A percentile compares a stretch with the other conserved stretches of the same genome.
Evolutionary conservation across 1,139 yeast genomes (phyloP).

Genomic region (Geotrichum candidum): DNA sequence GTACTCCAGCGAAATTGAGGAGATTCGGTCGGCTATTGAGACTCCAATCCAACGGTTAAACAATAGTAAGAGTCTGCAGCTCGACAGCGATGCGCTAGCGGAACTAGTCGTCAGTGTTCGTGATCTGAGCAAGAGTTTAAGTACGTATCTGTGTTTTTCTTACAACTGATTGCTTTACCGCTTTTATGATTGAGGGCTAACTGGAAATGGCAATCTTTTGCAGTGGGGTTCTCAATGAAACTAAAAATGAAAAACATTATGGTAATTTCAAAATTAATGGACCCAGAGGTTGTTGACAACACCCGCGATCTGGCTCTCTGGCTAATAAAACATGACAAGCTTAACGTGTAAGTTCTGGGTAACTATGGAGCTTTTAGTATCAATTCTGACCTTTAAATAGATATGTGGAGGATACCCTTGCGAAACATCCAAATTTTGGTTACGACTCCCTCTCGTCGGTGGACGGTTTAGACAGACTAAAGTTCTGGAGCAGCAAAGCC

Average conservation of each 20-base stretch:
- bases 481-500: conserved; percentile 53
- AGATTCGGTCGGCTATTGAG: not conserved
- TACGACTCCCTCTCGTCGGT: conserved; percentile 33
- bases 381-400: conserved; percentile 6
- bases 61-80: not conserved
- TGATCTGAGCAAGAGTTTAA: conserved; percentile 37
- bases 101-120: conserved; percentile 40
- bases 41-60: not conserved
- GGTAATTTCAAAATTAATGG: conserved; percentile 67
- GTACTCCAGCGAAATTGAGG: not conserved
- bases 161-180: not conserved
- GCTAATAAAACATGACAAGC: conserved; percentile 43
- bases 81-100: conserved; percentile 36
- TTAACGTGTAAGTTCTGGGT: conserved; percentile 27
- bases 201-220: not conserved
- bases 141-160: conserved; percentile 22
- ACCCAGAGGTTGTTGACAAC: conserved; percentile 49
- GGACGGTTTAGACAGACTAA: conserved; percentile 39
- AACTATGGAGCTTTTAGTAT: not conserved
- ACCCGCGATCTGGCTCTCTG: conserved; percentile 56
- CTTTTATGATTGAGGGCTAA: not conserved
- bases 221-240: conserved; percentile 44
- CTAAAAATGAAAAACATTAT: conserved; percentile 53
- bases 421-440: conserved; percentile 42
- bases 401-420: conserved; percentile 50